phyloP scores from a whole-genome alignment of 371 early-diverging fungal genomes.

The Zychaea mexicana region DNA sequence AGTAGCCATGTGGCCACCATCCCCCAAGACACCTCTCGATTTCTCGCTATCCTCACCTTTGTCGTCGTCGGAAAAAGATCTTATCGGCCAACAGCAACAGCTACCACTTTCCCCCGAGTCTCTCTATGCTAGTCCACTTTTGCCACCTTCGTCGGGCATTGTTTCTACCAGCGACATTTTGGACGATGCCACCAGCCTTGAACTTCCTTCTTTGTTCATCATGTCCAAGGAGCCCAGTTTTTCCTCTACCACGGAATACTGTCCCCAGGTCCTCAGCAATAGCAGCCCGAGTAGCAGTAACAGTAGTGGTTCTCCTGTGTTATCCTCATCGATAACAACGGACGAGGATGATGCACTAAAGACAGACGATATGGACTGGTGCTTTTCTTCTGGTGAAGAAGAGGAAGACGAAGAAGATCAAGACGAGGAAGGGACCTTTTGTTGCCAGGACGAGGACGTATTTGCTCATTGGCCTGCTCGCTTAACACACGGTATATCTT shows the following conservation, averaged over 20 bases:
- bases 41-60: no score
- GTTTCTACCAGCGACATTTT: neutral
- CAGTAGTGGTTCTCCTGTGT: neutral
- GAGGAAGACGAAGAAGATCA: neutral
- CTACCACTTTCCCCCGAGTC: neutral
- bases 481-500: neutral
- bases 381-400: constrained; percentile 4
- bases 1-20: no score
- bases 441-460: constrained; percentile 9
- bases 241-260: neutral
- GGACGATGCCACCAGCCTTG: neutral
- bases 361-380: constrained; percentile 1
- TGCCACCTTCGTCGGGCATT: neutral
- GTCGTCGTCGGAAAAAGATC: no score
- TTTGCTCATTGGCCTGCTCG: neutral
- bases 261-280: no score
- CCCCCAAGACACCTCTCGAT: neutral
- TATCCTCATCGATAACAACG: neutral
- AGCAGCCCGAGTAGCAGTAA: no score
- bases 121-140: neutral
- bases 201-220: neutral
- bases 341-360: neutral
- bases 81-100: no score
- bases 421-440: constrained; percentile 1
- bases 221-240: neutral